These are phyloP conservation scores for Parietaria judaica DNA, from an alignment of 306 rosid genomes.

Conservation along the genomic window DNA sequence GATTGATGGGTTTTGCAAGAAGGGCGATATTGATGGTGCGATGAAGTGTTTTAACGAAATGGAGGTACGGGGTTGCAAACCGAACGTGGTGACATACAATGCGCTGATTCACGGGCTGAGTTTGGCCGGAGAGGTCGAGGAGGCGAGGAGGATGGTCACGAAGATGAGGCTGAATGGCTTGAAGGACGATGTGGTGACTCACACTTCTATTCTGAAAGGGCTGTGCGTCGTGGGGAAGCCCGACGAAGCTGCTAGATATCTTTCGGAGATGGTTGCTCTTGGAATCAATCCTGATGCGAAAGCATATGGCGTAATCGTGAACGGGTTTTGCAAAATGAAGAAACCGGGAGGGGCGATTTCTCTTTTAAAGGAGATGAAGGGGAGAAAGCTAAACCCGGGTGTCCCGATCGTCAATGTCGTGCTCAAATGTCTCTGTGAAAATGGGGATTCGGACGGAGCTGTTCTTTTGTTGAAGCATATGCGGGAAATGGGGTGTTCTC, in stretches of 20 bases:
- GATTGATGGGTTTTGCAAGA: constrained; percentile 45
- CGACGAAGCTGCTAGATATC: constrained; percentile 31
- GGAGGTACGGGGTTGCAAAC: constrained; percentile 28
- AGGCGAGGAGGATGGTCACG: constrained; percentile 40
- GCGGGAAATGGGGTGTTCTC: constrained; percentile 38
- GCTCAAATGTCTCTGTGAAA: constrained; percentile 31
- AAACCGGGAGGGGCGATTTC: constrained; percentile 33
- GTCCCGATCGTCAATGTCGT: constrained; percentile 41
- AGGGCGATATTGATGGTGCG: constrained; percentile 33
- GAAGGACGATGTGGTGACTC: constrained; percentile 34
- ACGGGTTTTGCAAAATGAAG: constrained; percentile 33
- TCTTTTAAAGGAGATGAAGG: constrained; percentile 43
- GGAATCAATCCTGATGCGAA: constrained; percentile 34
- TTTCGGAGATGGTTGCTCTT: constrained; percentile 30
- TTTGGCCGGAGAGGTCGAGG: constrained; percentile 35
- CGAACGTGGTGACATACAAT: constrained; percentile 43
- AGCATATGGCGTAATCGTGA: constrained; percentile 33
- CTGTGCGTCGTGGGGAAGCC: constrained; percentile 35
- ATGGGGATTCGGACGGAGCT: constrained; percentile 29
- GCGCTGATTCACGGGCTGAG: constrained; percentile 40
- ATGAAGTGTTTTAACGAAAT: constrained; percentile 30
- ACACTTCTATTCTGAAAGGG: constrained; percentile 43
- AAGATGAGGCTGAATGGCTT: constrained; percentile 49
- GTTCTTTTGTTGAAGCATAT: constrained; percentile 39
- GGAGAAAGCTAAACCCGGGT: constrained; percentile 27